These are phyloP conservation scores for Talaromyces rugulosus DNA, from an alignment of 2,329 filamentous ascomycete genomes.

Conservation along the genomic window DNA sequence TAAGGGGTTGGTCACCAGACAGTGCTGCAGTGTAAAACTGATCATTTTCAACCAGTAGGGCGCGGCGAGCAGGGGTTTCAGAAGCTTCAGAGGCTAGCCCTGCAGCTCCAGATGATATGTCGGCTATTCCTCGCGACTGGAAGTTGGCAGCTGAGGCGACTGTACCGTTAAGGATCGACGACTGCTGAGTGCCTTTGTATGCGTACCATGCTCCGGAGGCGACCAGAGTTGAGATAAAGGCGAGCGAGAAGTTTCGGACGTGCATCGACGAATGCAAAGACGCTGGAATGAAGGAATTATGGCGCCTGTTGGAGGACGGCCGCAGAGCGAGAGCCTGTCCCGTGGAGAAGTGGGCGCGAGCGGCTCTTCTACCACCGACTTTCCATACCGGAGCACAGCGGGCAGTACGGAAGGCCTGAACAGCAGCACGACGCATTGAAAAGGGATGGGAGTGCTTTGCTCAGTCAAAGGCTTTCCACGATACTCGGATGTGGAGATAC, in stretches of 20 bases:
- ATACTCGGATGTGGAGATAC: background rate
- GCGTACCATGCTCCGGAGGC: conserved; percentile 48
- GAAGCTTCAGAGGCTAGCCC: conserved; percentile 29
- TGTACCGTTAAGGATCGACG: conserved; percentile 22
- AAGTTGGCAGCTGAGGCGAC: conserved; percentile 16
- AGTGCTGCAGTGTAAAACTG: conserved; percentile 85
- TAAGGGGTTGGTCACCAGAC: conserved; percentile 77
- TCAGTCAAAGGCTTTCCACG: conserved; percentile 2
- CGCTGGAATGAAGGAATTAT: conserved; percentile 31
- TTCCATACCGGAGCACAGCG: conserved; percentile 43
- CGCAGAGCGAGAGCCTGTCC: conserved; percentile 35
- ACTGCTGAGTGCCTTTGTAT: conserved; percentile 37
- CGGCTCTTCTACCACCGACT: conserved; percentile 33
- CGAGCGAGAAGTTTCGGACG: conserved; percentile 45
- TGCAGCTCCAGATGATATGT: conserved; percentile 18
- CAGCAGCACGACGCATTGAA: conserved; percentile 46
- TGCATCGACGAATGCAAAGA: conserved; percentile 45
- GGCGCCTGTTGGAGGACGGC: conserved; percentile 29
- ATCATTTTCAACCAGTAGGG: conserved; percentile 84
- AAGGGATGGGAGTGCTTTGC: conserved; percentile 3
- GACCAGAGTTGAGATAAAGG: conserved; percentile 44
- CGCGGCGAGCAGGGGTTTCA: conserved; percentile 56
- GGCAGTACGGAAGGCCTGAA: conserved; percentile 44
- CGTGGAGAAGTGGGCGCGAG: conserved; percentile 31
- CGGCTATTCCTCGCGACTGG: conserved; percentile 24